A percentile compares a stretch with the other conserved stretches of the same genome.
These are phyloP conservation scores for Chytridium lagenaria DNA, from an alignment of 371 early-diverging fungal genomes.

Conservation along the genomic window DNA sequence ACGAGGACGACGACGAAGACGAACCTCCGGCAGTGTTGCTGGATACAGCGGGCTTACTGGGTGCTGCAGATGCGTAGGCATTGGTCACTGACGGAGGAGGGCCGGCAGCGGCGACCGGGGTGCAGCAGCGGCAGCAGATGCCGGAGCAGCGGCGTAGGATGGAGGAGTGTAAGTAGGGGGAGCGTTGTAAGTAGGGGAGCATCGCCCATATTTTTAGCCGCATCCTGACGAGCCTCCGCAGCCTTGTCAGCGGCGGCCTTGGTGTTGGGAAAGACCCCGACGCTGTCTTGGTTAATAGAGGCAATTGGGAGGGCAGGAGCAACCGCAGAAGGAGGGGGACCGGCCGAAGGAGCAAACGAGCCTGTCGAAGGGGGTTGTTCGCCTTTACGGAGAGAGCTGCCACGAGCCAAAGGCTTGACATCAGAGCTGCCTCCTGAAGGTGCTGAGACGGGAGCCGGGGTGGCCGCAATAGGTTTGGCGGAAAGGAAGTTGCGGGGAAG, in stretches of 20 bases:
- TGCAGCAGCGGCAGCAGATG: neutral
- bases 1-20: neutral
- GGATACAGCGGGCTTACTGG: neutral
- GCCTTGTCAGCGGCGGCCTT: conserved; percentile 27
- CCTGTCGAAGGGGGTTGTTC: too few species aligned
- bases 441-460: neutral
- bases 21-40: neutral
- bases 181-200: too few species aligned
- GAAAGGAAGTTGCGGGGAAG: conserved; percentile 40
- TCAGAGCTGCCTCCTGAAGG: neutral
- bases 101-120: neutral
- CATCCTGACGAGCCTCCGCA: too few species aligned
- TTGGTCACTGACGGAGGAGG: neutral
- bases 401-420: conserved; percentile 17
- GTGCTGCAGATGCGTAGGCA: neutral
- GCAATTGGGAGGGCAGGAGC: too few species aligned
- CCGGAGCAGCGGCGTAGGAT: neutral
- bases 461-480: neutral
- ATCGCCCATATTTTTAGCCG: too few species aligned
- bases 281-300: too few species aligned
- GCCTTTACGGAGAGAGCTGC: neutral
- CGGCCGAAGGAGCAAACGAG: too few species aligned
- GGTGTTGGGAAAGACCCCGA: too few species aligned
- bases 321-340: too few species aligned
- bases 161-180: neutral